Conservation (phyloP, 768 basidiomycete species). For the Steccherinum ochraceum region DNA sequence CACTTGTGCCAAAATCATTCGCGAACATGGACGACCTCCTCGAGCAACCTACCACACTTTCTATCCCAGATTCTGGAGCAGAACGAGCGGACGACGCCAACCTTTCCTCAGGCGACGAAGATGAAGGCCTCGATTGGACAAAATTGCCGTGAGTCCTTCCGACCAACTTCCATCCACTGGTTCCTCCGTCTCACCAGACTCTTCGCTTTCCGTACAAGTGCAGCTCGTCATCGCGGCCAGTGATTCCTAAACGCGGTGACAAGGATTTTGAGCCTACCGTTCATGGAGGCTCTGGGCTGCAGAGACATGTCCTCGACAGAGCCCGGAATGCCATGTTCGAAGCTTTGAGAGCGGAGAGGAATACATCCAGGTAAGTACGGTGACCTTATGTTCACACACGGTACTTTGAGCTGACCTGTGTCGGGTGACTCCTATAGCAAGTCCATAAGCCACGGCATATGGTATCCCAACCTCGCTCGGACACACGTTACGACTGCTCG, state of each 20-base stretch:
- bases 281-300: conserved; percentile 62
- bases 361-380: conserved; percentile 63
- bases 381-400: background rate
- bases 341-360: conserved; percentile 65
- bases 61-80: conserved; percentile 20
- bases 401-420: background rate
- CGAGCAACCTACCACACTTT: conserved; percentile 33
- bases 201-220: conserved; percentile 12
- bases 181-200: background rate
- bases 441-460: conserved; percentile 72
- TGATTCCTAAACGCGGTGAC: conserved; percentile 94
- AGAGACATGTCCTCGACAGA: conserved; percentile 74
- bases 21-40: conserved; percentile 71
- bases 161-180: background rate
- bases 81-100: conserved; percentile 39
- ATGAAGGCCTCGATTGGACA: conserved; percentile 77
- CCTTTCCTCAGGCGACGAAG: conserved; percentile 65
- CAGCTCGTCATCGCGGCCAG: conserved; percentile 37
- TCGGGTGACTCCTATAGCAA: conserved; percentile 48
- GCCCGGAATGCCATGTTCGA: conserved; percentile 85
- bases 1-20: too few relatives aligned
- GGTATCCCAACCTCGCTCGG: conserved; percentile 61
- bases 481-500: conserved; percentile 66
- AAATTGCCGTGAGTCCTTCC: conserved; percentile 50
- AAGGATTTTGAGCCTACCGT: conserved; percentile 90